phyloP scores from a whole-genome alignment of 345 rosid genomes.

The Salix caprea region DNA sequence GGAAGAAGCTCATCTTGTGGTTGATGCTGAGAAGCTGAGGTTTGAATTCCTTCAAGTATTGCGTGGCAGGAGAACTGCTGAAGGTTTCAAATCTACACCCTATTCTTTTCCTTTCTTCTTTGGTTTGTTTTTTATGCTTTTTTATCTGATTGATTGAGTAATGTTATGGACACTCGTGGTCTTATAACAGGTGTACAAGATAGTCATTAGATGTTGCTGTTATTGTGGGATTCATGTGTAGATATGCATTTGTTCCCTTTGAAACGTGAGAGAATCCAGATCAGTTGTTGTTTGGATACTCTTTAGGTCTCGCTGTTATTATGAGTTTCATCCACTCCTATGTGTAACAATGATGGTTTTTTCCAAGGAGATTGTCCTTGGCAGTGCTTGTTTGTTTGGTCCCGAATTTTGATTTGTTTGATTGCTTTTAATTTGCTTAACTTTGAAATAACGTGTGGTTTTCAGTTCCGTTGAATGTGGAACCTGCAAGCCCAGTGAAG shows the following conservation, averaged over 20 bases:
- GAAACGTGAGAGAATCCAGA: neutral
- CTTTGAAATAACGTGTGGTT: neutral
- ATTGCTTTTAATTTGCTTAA: neutral
- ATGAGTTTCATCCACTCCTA: no score
- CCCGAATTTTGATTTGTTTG: neutral
- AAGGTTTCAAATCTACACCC: slow-evolving; percentile 31
- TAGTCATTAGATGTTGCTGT: neutral
- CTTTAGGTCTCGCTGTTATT: neutral
- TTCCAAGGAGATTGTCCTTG: neutral
- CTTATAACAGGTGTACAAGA: neutral
- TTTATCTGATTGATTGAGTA: neutral
- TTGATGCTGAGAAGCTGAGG: slow-evolving; percentile 37
- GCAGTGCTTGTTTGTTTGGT: neutral
- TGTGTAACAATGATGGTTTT: neutral
- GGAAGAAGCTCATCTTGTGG: neutral
- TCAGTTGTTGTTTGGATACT: neutral
- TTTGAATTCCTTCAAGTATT: slow-evolving; percentile 51
- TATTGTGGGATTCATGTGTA: neutral
- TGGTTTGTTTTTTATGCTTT: neutral
- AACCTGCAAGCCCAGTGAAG: slow-evolving; percentile 49
- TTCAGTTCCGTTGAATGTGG: slow-evolving; percentile 52
- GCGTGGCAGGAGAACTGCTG: slow-evolving; percentile 39
- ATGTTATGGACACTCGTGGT: neutral
- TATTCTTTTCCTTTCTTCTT: neutral
- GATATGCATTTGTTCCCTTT: neutral